These are phyloP conservation scores for Ceratocystis huliohia DNA, from an alignment of 2,329 filamentous ascomycete genomes.

Conservation along the genomic window DNA sequence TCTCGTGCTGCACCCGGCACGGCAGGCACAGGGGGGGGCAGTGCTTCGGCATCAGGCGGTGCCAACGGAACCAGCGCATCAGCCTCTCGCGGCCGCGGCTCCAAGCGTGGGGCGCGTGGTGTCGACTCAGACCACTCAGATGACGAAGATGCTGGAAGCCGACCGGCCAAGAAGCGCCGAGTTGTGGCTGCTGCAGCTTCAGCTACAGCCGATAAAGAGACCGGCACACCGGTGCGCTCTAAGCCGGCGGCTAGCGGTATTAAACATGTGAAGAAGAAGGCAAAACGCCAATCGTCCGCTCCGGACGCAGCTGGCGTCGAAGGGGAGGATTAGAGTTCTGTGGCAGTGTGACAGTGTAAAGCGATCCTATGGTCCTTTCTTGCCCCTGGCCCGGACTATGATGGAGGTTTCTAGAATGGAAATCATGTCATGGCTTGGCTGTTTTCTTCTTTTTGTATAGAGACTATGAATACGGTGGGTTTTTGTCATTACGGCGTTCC, in stretches of 20 bases:
- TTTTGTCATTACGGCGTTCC: background rate
- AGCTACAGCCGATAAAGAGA: slow-evolving; percentile 27
- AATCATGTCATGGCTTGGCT: background rate
- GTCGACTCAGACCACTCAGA: slow-evolving; percentile 23
- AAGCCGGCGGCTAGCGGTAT: slow-evolving; percentile 13
- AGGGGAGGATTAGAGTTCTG: slow-evolving; percentile 4
- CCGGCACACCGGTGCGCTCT: slow-evolving; percentile 24
- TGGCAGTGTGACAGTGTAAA: background rate
- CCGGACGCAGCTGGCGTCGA: background rate
- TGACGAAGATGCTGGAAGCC: slow-evolving; percentile 14
- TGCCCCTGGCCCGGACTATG: background rate
- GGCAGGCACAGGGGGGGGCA: slow-evolving; percentile 26
- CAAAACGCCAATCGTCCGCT: slow-evolving; percentile 14
- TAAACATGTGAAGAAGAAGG: slow-evolving; percentile 18
- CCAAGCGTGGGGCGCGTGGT: slow-evolving; percentile 31
- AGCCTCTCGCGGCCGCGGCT: slow-evolving; percentile 27
- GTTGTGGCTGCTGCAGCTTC: slow-evolving; percentile 26
- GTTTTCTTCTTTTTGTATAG: background rate
- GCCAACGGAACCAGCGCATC: background rate
- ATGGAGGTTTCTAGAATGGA: background rate
- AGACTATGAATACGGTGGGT: slow-evolving; percentile 6
- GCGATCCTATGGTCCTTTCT: background rate
- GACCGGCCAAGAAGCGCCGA: slow-evolving; percentile 23
- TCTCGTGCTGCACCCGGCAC: slow-evolving; percentile 24
- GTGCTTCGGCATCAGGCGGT: background rate